Percentiles rank a stretch among this genome's conserved stretches.
Evolutionary conservation across 768 basidiomycete species (phyloP).

Genomic region (Lentinula sp.): DNA sequence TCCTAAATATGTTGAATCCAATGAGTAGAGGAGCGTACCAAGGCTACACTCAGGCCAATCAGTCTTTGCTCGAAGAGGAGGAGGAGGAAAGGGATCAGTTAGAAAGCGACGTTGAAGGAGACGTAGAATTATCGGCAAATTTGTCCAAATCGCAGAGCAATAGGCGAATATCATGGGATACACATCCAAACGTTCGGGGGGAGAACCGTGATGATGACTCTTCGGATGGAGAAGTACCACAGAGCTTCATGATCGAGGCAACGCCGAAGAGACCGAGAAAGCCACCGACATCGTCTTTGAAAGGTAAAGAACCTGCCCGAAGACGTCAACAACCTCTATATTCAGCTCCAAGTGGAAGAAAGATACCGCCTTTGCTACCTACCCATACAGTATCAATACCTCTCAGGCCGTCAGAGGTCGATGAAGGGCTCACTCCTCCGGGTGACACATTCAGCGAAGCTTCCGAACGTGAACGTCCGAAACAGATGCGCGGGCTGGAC

Average conservation of each 20-base stretch:
- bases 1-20: conserved; percentile 79
- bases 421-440: conserved; percentile 20
- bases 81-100: conserved; percentile 45
- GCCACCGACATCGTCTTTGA: conserved; percentile 21
- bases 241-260: conserved; percentile 82
- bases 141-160: conserved; percentile 34
- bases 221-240: conserved; percentile 81
- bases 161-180: conserved; percentile 55
- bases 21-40: conserved; percentile 60
- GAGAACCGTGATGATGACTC: conserved; percentile 57
- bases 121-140: conserved; percentile 43
- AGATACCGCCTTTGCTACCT: conserved; percentile 33
- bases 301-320: conserved; percentile 18
- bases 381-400: conserved; percentile 42
- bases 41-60: conserved; percentile 71
- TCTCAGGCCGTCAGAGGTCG: conserved; percentile 61
- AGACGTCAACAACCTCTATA: conserved; percentile 46
- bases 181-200: conserved; percentile 66
- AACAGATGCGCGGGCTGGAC: conserved; percentile 65
- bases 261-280: conserved; percentile 34
- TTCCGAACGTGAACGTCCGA: conserved; percentile 15
- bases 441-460: conserved; percentile 1
- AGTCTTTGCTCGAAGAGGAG: conserved; percentile 68
- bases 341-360: conserved; percentile 35
- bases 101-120: conserved; percentile 34